phyloP scores from a whole-genome alignment of 2,329 filamentous ascomycete species.

The Arthrobotrys pseudoclavata region DNA sequence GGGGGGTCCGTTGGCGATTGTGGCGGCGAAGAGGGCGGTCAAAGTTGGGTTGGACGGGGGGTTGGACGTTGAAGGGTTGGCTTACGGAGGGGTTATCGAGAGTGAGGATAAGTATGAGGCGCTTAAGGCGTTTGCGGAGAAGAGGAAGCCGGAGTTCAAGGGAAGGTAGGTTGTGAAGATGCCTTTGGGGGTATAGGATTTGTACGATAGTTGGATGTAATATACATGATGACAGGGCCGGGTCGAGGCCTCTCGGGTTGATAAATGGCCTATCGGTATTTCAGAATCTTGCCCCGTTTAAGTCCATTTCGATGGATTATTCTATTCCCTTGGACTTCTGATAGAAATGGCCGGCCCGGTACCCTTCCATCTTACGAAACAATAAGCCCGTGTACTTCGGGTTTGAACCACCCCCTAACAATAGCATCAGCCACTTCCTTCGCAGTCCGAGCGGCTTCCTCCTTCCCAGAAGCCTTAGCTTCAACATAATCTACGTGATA shows the following conservation, averaged over 20 bases:
- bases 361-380: constrained; percentile 11
- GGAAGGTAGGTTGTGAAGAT: constrained; percentile 66
- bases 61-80: constrained; percentile 83
- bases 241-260: not conserved
- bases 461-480: constrained; percentile 67
- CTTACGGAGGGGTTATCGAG: constrained; percentile 84
- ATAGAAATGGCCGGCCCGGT: not conserved
- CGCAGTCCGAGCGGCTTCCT: constrained; percentile 68
- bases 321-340: not conserved
- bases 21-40: constrained; percentile 84
- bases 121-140: constrained; percentile 84
- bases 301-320: constrained; percentile 9
- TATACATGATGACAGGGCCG: not conserved
- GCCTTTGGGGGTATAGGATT: constrained; percentile 3
- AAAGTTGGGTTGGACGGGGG: constrained; percentile 74
- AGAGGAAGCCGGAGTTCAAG: constrained; percentile 78
- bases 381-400: constrained; percentile 62
- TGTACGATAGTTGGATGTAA: constrained; percentile 36
- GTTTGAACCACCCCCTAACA: constrained; percentile 70
- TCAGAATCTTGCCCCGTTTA: not conserved
- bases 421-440: constrained; percentile 68
- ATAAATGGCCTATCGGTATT: not conserved
- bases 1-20: constrained; percentile 85
- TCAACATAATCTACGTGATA: constrained; percentile 69
- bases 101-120: constrained; percentile 92